A percentile compares a stretch with the other conserved stretches of the same genome.
Conservation (phyloP, 179 eudicot genomes). For the Carnegiea gigantea region DNA sequence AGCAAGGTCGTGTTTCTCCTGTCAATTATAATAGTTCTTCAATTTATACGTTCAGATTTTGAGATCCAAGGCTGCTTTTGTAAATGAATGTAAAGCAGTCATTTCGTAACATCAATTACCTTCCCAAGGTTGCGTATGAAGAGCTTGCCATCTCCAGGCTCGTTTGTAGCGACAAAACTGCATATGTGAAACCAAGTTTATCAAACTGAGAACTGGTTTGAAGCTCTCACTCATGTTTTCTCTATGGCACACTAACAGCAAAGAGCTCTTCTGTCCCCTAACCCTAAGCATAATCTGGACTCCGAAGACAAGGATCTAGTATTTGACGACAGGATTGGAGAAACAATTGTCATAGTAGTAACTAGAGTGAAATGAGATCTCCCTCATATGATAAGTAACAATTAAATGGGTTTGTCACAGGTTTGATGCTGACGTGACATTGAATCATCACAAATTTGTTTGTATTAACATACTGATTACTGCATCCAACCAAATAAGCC, state of each 20-base stretch:
- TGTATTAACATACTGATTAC: too few relatives aligned
- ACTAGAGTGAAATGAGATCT: too few relatives aligned
- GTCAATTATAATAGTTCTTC: slow-evolving; percentile 10
- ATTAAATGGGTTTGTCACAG: too few relatives aligned
- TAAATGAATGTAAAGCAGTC: not conserved
- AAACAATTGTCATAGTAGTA: too few relatives aligned
- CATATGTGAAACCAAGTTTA: slow-evolving; percentile 14
- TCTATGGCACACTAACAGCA: not conserved
- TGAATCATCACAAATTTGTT: too few relatives aligned
- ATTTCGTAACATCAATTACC: slow-evolving; percentile 33
- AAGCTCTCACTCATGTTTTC: not conserved
- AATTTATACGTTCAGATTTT: not conserved
- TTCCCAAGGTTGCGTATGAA: slow-evolving; percentile 72
- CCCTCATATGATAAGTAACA: too few relatives aligned
- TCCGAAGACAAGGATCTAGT: not conserved
- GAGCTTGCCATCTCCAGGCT: slow-evolving; percentile 66
- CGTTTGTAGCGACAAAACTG: slow-evolving; percentile 61
- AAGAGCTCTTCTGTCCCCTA: not conserved
- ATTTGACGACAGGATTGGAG: too few relatives aligned
- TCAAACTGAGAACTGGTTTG: not conserved
- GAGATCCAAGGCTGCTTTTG: not conserved
- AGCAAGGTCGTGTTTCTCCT: slow-evolving; percentile 88
- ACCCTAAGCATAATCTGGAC: not conserved
- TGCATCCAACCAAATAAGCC: too few relatives aligned
- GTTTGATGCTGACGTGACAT: too few relatives aligned